Conservation (phyloP, 2,329 filamentous ascomycete genomes). For the Curvularia spicifera region DNA sequence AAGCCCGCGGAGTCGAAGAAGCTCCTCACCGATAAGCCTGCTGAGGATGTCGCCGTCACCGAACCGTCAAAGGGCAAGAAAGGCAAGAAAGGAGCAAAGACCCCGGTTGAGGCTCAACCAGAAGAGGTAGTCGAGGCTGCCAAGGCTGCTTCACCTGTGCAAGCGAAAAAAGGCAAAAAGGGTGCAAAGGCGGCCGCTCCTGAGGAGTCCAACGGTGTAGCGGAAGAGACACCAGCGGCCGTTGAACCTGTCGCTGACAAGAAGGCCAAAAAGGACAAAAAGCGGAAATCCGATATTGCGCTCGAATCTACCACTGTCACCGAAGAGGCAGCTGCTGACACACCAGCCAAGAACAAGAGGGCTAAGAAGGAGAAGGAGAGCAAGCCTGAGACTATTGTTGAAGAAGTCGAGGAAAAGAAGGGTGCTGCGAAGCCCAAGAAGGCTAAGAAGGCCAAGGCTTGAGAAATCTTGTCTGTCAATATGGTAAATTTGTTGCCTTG, state of each 20-base stretch:
- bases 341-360: constrained; percentile 31
- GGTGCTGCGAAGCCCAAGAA: constrained; percentile 28
- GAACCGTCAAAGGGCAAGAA: constrained; percentile 42
- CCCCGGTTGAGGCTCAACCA: constrained; percentile 6
- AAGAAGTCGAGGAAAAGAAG: constrained; percentile 32
- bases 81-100: constrained; percentile 34
- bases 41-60: constrained; percentile 25
- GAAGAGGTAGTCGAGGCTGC: constrained; percentile 18
- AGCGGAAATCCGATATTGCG: constrained; percentile 31
- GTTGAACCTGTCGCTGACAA: constrained; percentile 10
- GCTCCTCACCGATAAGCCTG: constrained; percentile 32
- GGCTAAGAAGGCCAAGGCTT: constrained; percentile 34
- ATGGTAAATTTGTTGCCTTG: neutral
- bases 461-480: neutral
- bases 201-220: constrained; percentile 19
- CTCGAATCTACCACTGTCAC: constrained; percentile 19
- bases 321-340: constrained; percentile 15
- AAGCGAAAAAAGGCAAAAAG: constrained; percentile 38
- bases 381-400: constrained; percentile 20
- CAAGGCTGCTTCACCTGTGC: constrained; percentile 13
- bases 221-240: constrained; percentile 16
- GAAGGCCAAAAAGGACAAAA: constrained; percentile 22
- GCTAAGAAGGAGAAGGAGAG: constrained; percentile 26
- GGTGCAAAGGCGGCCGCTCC: constrained; percentile 25
- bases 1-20: constrained; percentile 38